Evolutionary conservation across 1,284 basidiomycete genomes (phyloP).

Genomic region (Stygiomarasmius scandens): DNA sequence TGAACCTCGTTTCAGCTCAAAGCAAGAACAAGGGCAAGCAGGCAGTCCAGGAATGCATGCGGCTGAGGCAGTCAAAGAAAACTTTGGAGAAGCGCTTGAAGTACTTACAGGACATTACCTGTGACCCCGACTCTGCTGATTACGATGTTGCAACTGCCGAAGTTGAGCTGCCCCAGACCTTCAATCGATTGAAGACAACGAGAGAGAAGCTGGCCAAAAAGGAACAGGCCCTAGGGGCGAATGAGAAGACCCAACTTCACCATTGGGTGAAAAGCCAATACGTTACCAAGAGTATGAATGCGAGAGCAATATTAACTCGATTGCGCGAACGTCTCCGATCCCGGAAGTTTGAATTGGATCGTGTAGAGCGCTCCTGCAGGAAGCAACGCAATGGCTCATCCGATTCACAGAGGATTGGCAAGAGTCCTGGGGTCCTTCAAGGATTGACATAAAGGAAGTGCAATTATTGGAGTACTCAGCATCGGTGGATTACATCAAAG

Average conservation of each 20-base stretch:
- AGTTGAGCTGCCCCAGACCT: neutral
- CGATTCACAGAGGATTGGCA: neutral
- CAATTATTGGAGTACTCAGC: neutral
- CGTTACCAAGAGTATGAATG: conserved; percentile 5
- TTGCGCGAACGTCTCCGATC: neutral
- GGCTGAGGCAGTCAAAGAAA: neutral
- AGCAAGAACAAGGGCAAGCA: neutral
- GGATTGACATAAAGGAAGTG: neutral
- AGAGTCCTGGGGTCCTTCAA: neutral
- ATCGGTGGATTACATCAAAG: neutral
- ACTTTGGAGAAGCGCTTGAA: neutral
- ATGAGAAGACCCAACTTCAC: neutral
- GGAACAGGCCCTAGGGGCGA: neutral
- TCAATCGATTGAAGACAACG: neutral
- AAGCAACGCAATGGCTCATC: conserved; percentile 1
- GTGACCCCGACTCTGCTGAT: neutral
- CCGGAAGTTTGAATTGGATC: conserved; percentile 12
- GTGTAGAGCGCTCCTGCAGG: conserved; percentile 4
- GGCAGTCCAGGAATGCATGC: neutral
- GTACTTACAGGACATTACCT: neutral
- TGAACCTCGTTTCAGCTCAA: neutral
- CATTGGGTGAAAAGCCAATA: neutral
- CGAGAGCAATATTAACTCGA: conserved; percentile 2
- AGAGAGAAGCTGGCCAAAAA: neutral
- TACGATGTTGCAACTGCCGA: neutral